Evolutionary conservation across 2,329 filamentous ascomycete genomes (phyloP).

Genomic region (Clonostachys byssicola): DNA sequence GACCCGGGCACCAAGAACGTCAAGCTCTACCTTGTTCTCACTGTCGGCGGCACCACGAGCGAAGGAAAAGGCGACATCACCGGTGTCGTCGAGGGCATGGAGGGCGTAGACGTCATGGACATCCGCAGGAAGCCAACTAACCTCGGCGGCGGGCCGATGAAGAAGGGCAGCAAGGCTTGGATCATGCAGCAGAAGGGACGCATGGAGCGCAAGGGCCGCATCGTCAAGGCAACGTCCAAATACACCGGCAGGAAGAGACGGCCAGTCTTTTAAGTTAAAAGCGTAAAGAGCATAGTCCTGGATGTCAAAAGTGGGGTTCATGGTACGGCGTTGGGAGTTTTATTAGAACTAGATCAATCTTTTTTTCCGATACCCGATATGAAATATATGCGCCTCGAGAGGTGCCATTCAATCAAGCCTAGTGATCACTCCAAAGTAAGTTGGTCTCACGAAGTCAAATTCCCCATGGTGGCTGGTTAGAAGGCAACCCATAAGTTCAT

Average conservation of each 20-base stretch:
- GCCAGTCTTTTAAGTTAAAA: conserved; percentile 64
- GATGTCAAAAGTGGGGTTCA: conserved; percentile 15
- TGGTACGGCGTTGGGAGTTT: conserved; percentile 22
- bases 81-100: conserved; percentile 83
- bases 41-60: conserved; percentile 63
- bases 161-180: conserved; percentile 83
- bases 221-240: conserved; percentile 88
- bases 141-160: conserved; percentile 46
- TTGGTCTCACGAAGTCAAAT: background rate
- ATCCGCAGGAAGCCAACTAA: conserved; percentile 46
- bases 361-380: conserved; percentile 1
- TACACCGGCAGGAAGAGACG: conserved; percentile 90
- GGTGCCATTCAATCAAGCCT: background rate
- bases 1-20: conserved; percentile 94
- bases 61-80: conserved; percentile 74
- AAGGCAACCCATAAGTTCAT: background rate
- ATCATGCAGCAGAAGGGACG: conserved; percentile 86
- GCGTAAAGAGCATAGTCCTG: background rate
- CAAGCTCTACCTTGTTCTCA: conserved; percentile 94
- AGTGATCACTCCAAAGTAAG: background rate
- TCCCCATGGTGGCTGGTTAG: too few species aligned
- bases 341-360: conserved; percentile 1
- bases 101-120: conserved; percentile 79
- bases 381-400: background rate
- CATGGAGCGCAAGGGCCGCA: conserved; percentile 90